Conservation (phyloP, 2,329 filamentous ascomycete species). For the Claviceps maximensis region DNA sequence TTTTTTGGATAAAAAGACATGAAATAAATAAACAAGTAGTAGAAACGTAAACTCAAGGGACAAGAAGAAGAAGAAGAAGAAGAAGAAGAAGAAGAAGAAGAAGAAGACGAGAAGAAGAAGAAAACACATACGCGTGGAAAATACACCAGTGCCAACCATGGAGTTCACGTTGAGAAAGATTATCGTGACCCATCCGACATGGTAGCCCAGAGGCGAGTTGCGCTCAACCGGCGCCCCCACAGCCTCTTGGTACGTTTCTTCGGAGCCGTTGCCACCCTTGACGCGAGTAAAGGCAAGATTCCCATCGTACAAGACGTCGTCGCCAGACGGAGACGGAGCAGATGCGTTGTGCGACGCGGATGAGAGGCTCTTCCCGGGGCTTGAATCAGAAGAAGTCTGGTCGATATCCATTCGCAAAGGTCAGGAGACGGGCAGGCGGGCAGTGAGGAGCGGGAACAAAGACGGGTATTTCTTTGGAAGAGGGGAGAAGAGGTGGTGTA, state of each 20-base stretch:
- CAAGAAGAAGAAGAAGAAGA: background rate
- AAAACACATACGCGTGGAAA: conserved; percentile 42
- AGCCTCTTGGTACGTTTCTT: conserved; percentile 44
- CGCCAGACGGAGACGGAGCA: too few species aligned
- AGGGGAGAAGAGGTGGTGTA: background rate
- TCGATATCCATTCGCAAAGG: background rate
- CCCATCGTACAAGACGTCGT: conserved; percentile 19
- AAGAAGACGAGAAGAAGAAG: background rate
- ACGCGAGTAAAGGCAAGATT: conserved; percentile 27
- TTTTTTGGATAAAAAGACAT: background rate
- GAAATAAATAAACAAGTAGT: background rate
- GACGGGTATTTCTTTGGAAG: background rate
- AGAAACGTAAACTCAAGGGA: conserved; percentile 4
- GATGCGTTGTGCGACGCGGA: background rate
- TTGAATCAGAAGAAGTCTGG: background rate
- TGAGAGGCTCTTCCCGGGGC: background rate
- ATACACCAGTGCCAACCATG: conserved; percentile 53
- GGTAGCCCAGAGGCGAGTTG: conserved; percentile 44
- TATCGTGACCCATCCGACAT: conserved; percentile 41
- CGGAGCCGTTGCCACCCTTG: conserved; percentile 34
- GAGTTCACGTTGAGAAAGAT: conserved; percentile 47
- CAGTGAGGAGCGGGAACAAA: background rate
- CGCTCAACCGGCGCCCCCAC: conserved; percentile 48
- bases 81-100: background rate
- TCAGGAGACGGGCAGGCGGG: too few species aligned